phyloP scores from a whole-genome alignment of 2,329 filamentous ascomycete species.

The Aspergillus awamori region DNA sequence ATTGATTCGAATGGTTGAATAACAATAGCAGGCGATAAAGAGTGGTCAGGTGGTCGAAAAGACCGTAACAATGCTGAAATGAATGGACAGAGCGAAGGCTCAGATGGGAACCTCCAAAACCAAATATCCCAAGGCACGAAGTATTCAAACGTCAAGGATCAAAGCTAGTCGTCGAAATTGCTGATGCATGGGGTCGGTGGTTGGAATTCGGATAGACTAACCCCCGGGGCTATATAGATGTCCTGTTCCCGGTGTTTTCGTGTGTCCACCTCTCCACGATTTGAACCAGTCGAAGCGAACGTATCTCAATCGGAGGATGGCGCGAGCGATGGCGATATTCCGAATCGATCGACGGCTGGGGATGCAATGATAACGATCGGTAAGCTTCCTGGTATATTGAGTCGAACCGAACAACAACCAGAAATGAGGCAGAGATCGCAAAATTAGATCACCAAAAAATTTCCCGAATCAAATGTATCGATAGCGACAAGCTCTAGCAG shows the following conservation, averaged over 20 bases:
- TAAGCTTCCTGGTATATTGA: neutral
- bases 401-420: neutral
- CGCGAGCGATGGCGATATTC: neutral
- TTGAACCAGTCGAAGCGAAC: neutral
- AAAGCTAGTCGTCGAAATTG: constrained; percentile 15
- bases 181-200: constrained; percentile 18
- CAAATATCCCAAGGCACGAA: constrained; percentile 12
- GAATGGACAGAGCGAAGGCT: constrained; percentile 31
- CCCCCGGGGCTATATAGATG: constrained; percentile 6
- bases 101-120: constrained; percentile 16
- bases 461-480: constrained; percentile 8
- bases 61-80: constrained; percentile 18
- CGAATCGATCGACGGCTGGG: constrained; percentile 6
- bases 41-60: constrained; percentile 11
- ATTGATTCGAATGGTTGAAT: constrained; percentile 19
- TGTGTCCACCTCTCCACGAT: constrained; percentile 3
- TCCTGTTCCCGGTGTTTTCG: neutral
- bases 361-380: constrained; percentile 7
- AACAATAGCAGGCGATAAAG: constrained; percentile 7
- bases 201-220: constrained; percentile 10
- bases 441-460: neutral
- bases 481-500: constrained; percentile 2
- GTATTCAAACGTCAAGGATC: constrained; percentile 16
- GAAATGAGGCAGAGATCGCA: neutral
- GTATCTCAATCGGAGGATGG: neutral